Base-by-base conservation (phyloP, 768 basidiomycete genomes). In the Pleurotus giganteus region DNA sequence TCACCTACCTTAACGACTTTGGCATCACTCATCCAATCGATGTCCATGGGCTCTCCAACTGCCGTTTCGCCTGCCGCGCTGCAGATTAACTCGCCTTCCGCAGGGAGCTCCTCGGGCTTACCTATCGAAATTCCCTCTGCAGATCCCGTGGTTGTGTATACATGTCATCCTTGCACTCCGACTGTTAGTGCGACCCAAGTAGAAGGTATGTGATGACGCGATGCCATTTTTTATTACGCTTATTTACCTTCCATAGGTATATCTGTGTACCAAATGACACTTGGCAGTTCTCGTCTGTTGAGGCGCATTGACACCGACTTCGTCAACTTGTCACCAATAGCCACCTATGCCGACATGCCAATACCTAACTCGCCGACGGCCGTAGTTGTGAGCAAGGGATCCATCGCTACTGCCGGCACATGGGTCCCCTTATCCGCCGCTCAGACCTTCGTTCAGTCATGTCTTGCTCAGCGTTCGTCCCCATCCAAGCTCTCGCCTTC, bases 271-370 rank as follows among this genome's bases (percentile, higher is more conserved):
- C 85, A 86, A 64, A 86, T 83, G 68, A 74, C 71, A 49, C 75
- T 89, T 8, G 83, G 80, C 36, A 67, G 76, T 6, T 73, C 74
- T 47, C 71, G 77, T 28, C 73, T 90, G 44, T 69, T 89, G 58
- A 83, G 89, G 61, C 84, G 89, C 59, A 83, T 89, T 53, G 88
- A 90, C 69, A 87, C 87, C 29, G 86, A 88, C 63, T 90, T 86
- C 60, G 87, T 90, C 61, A 87, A 90, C 65, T 74, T 89, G 43
- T 78, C 85, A 39, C 76, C 81, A 19, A 79, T 88, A 45, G 66
- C 79, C 3, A 70, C 74, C 26, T 73, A 74, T 66, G 72, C 79
- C 45, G 71, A 72, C 43, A 63, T 76, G 55, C 64, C 73, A 2
- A 70, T 66, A 57, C 75, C 72, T 15, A 58, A 74, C 47, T 74